A percentile compares a stretch with the other conserved stretches of the same genome.
phyloP scores from a whole-genome alignment of 192 early-diverging fungal genomes.

The Podila horticola region DNA sequence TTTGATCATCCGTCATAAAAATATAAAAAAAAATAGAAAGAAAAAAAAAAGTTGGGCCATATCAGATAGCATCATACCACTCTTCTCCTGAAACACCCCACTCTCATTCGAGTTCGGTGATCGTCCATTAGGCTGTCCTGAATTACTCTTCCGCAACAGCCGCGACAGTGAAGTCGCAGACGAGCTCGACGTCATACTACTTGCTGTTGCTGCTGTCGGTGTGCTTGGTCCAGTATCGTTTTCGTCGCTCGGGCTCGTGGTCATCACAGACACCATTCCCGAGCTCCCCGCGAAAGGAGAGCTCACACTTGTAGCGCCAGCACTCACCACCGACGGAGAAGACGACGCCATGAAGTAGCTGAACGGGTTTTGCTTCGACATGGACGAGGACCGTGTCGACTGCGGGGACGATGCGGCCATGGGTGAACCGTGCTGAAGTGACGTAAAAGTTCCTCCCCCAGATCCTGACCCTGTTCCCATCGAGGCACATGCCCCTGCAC shows the following conservation, averaged over 20 bases:
- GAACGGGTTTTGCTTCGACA: not conserved
- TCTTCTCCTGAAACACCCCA: slow-evolving; percentile 8
- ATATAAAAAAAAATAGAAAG: not conserved
- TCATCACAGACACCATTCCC: too few species aligned
- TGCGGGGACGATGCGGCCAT: not conserved
- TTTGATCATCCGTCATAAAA: not conserved
- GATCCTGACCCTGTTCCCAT: not conserved
- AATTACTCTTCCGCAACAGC: slow-evolving; percentile 16
- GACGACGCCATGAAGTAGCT: not conserved
- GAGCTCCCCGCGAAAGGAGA: too few species aligned
- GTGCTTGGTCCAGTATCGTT: too few species aligned
- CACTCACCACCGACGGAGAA: not conserved
- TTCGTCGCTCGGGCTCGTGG: too few species aligned
- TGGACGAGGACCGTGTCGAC: not conserved
- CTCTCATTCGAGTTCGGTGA: not conserved
- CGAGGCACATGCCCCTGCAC: not conserved
- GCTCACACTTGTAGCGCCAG: not conserved
- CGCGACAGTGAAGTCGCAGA: slow-evolving; percentile 16
- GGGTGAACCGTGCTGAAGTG: not conserved
- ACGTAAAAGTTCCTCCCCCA: not conserved
- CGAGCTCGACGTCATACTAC: not conserved
- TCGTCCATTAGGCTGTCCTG: not conserved
- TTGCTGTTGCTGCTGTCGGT: too few species aligned
- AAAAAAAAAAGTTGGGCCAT: not conserved
- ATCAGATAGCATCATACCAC: slow-evolving; percentile 2